A percentile compares a stretch with the other conserved stretches of the same genome.
Evolutionary conservation across 2,329 filamentous ascomycete species (phyloP).

Genomic region (Daldinia sp.): DNA sequence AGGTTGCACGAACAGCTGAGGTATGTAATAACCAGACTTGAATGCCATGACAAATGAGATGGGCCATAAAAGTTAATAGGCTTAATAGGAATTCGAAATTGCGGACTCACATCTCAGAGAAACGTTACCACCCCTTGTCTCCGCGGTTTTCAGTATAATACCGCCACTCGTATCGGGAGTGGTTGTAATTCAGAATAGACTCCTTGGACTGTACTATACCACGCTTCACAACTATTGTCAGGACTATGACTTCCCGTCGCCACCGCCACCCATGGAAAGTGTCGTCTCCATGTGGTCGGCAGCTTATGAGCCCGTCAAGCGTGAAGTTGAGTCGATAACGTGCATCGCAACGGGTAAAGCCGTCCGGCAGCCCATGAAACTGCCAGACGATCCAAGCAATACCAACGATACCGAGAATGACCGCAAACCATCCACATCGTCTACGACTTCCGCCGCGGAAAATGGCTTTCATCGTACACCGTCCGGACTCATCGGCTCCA

Average conservation of each 20-base stretch:
- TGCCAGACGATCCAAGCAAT: slow-evolving; percentile 45
- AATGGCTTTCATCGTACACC: slow-evolving; percentile 52
- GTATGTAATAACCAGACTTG: slow-evolving; percentile 63
- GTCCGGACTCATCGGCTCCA: slow-evolving; percentile 53
- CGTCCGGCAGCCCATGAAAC: slow-evolving; percentile 58
- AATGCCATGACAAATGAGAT: neutral
- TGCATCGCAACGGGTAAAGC: slow-evolving; percentile 74
- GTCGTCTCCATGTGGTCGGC: slow-evolving; percentile 72
- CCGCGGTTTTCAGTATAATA: slow-evolving; percentile 75
- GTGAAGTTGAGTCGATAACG: slow-evolving; percentile 71
- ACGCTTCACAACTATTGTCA: slow-evolving; percentile 76
- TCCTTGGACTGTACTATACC: slow-evolving; percentile 82
- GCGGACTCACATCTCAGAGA: slow-evolving; percentile 78
- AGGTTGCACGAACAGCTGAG: slow-evolving; percentile 70
- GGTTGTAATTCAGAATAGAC: slow-evolving; percentile 78
- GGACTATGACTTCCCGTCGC: slow-evolving; percentile 73
- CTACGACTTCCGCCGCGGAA: slow-evolving; percentile 42
- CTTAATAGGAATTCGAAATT: slow-evolving; percentile 70
- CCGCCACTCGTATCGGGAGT: slow-evolving; percentile 75
- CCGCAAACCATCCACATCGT: slow-evolving; percentile 41
- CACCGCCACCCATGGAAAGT: slow-evolving; percentile 75
- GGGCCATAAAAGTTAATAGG: slow-evolving; percentile 17
- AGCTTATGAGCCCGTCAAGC: slow-evolving; percentile 69
- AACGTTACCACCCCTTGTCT: slow-evolving; percentile 75
- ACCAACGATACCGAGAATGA: slow-evolving; percentile 28